Conservation (phyloP, 1,284 basidiomycete species). For the Sanghuangporus weigelae region DNA sequence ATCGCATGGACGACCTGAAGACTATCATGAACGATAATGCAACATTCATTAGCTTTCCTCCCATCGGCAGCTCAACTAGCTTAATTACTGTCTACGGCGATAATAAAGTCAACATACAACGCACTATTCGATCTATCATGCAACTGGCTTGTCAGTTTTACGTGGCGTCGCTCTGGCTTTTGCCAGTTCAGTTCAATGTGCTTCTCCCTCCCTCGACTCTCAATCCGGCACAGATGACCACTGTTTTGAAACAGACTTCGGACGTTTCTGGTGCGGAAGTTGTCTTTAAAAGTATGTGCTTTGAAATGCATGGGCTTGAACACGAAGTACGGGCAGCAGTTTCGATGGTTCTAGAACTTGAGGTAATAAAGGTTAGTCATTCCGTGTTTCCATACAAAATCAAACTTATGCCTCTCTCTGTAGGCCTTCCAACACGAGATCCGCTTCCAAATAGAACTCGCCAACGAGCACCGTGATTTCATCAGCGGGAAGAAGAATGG, state of each 20-base stretch:
- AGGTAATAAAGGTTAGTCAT: slow-evolving; percentile 74
- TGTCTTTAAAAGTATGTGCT: slow-evolving; percentile 96
- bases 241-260: slow-evolving; percentile 83
- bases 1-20: slow-evolving; percentile 87
- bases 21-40: slow-evolving; percentile 94
- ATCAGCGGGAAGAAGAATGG: slow-evolving; percentile 98
- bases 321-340: slow-evolving; percentile 87
- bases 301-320: slow-evolving; percentile 96
- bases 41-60: slow-evolving; percentile 92
- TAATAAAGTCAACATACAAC: slow-evolving; percentile 90
- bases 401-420: not conserved
- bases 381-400: slow-evolving; percentile 7
- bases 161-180: slow-evolving; percentile 92
- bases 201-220: slow-evolving; percentile 79
- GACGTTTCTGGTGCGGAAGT: slow-evolving; percentile 88
- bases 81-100: slow-evolving; percentile 94
- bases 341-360: slow-evolving; percentile 83
- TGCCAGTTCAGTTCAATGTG: slow-evolving; percentile 91
- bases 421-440: slow-evolving; percentile 95
- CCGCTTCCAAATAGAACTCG: slow-evolving; percentile 96
- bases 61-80: slow-evolving; percentile 87
- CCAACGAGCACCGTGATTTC: slow-evolving; percentile 97
- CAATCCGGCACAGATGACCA: slow-evolving; percentile 81
- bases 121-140: slow-evolving; percentile 95
- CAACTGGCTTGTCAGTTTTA: slow-evolving; percentile 94